A percentile compares a stretch with the other conserved stretches of the same genome.
Evolutionary conservation across 768 basidiomycete species (phyloP).

Genomic region (Chlorophyllum brunneum): DNA sequence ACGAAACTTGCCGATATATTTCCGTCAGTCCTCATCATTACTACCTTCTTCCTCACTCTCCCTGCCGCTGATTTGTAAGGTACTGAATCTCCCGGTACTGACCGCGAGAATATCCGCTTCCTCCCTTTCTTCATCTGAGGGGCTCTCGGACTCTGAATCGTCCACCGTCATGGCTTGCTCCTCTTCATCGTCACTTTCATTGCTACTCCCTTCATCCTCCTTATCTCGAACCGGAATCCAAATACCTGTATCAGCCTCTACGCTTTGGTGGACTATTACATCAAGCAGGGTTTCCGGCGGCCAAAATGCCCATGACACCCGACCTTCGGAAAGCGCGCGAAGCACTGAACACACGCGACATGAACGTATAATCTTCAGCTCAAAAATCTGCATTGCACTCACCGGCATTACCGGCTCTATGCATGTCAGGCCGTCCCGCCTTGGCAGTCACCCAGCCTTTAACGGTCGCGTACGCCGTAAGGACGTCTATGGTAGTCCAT

Average conservation of each 20-base stretch:
- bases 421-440: slow-evolving; percentile 83
- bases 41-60: slow-evolving; percentile 20
- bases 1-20: not conserved
- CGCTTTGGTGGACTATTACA: slow-evolving; percentile 20
- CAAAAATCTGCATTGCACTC: slow-evolving; percentile 27
- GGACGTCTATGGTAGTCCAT: slow-evolving; percentile 89
- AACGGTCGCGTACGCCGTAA: slow-evolving; percentile 69
- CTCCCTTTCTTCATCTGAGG: slow-evolving; percentile 25
- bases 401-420: slow-evolving; percentile 89
- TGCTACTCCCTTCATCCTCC: slow-evolving; percentile 20
- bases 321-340: slow-evolving; percentile 78
- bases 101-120: slow-evolving; percentile 20
- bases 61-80: slow-evolving; percentile 29
- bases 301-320: slow-evolving; percentile 83
- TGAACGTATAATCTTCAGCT: not conserved
- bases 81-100: slow-evolving; percentile 36
- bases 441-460: slow-evolving; percentile 91
- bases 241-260: slow-evolving; percentile 42
- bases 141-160: slow-evolving; percentile 27
- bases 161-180: slow-evolving; percentile 17
- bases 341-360: slow-evolving; percentile 48
- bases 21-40: slow-evolving; percentile 14
- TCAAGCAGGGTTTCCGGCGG: slow-evolving; percentile 48
- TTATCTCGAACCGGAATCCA: slow-evolving; percentile 46
- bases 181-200: slow-evolving; percentile 19